Percentiles rank a stretch among this genome's conserved stretches.
These are phyloP conservation scores for Mucor piriformis DNA, from an alignment of 371 early-diverging fungal species.

Conservation along the genomic window DNA sequence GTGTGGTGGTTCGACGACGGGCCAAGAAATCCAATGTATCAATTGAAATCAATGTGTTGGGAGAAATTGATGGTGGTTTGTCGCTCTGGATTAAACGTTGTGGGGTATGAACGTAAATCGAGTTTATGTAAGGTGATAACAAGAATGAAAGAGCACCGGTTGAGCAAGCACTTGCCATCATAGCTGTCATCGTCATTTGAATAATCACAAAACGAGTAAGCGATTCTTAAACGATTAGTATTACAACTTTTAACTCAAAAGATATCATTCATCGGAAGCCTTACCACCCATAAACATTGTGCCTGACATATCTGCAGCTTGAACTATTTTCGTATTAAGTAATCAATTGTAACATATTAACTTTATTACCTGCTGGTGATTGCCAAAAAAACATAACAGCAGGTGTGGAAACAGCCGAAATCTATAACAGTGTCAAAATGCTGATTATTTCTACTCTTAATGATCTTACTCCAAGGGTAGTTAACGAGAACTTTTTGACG, in stretches of 20 bases:
- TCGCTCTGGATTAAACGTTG: neutral
- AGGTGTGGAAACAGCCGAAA: slow-evolving; percentile 44
- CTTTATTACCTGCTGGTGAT: slow-evolving; percentile 39
- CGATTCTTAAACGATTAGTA: slow-evolving; percentile 27
- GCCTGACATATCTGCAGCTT: slow-evolving; percentile 33
- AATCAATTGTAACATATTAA: neutral
- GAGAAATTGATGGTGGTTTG: slow-evolving; percentile 26
- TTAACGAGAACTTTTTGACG: slow-evolving; percentile 45
- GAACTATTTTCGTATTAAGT: slow-evolving; percentile 17
- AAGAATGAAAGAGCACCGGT: slow-evolving; percentile 50
- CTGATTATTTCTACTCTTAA: neutral
- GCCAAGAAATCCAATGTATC: slow-evolving; percentile 48
- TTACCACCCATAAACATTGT: slow-evolving; percentile 49
- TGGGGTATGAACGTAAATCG: slow-evolving; percentile 32
- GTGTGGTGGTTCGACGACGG: slow-evolving; percentile 30
- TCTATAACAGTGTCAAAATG: slow-evolving; percentile 21
- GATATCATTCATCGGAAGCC: neutral
- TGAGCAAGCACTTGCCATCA: slow-evolving; percentile 47
- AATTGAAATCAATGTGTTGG: slow-evolving; percentile 43
- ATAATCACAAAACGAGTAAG: slow-evolving; percentile 33
- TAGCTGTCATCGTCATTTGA: slow-evolving; percentile 35
- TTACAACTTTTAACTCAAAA: neutral
- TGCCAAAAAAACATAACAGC: slow-evolving; percentile 50
- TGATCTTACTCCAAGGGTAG: slow-evolving; percentile 42
- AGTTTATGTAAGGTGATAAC: slow-evolving; percentile 46